These are phyloP conservation scores for Mycosphaerelloides madeirae DNA, from an alignment of 2,329 filamentous ascomycete genomes.

Conservation along the genomic window DNA sequence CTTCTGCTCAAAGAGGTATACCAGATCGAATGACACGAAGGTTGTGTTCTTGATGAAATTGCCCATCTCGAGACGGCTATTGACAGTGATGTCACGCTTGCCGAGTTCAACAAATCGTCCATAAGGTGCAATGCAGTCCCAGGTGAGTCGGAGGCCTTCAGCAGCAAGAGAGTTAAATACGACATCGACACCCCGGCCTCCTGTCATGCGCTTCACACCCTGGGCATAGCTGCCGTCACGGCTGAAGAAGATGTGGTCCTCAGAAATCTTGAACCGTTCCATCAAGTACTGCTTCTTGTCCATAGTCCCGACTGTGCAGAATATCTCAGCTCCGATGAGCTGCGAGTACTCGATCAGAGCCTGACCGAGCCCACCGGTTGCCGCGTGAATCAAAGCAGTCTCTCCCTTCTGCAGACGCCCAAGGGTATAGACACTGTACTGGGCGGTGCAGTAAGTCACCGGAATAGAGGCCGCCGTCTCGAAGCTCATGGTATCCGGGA, in stretches of 20 bases:
- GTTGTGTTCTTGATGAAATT: background rate
- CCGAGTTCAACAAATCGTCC: conserved; percentile 29
- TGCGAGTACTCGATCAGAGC: conserved; percentile 24
- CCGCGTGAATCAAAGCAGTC: conserved; percentile 33
- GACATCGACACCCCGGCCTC: conserved; percentile 33
- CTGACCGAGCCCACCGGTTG: conserved; percentile 28
- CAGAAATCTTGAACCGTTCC: conserved; percentile 22
- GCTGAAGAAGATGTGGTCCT: conserved; percentile 30
- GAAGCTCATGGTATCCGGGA: conserved; percentile 18
- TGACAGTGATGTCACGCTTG: conserved; percentile 14
- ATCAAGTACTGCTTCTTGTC: conserved; percentile 25
- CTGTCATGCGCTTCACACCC: conserved; percentile 18
- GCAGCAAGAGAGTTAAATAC: conserved; percentile 30
- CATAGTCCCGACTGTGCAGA: conserved; percentile 24
- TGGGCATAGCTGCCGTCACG: conserved; percentile 24
- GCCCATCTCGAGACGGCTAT: conserved; percentile 7
- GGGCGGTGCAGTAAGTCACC: conserved; percentile 20
- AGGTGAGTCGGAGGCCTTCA: conserved; percentile 23
- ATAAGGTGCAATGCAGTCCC: conserved; percentile 26
- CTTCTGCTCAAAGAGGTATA: background rate
- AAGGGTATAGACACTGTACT: conserved; percentile 28
- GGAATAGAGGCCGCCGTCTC: conserved; percentile 20
- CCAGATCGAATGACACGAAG: background rate
- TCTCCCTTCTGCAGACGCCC: conserved; percentile 29
- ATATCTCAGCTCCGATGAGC: conserved; percentile 24